Evolutionary conservation across 805 yeast genomes (phyloP).

Genomic region (Candida chauliodis): DNA sequence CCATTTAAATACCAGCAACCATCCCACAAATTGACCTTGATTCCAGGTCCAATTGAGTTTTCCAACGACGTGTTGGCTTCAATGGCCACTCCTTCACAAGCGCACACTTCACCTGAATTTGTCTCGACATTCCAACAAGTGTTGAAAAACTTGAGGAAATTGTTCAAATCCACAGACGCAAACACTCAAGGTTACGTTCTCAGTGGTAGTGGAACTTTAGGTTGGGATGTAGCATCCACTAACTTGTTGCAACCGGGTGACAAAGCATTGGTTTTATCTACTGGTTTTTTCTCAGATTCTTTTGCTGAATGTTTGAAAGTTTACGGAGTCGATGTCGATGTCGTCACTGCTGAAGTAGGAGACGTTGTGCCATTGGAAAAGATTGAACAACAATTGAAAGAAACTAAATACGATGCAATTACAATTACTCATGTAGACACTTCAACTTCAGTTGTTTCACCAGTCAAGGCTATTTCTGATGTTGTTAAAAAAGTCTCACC

Average conservation of each 20-base stretch:
- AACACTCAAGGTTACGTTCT: constrained; percentile 74
- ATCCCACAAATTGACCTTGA: constrained; percentile 50
- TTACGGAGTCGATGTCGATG: constrained; percentile 75
- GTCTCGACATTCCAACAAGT: constrained; percentile 67
- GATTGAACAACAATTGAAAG: constrained; percentile 53
- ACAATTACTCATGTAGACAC: constrained; percentile 96
- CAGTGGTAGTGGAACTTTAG: constrained; percentile 90
- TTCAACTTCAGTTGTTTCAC: constrained; percentile 86
- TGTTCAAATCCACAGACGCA: constrained; percentile 67
- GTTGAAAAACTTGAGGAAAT: constrained; percentile 61
- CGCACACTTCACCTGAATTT: constrained; percentile 90
- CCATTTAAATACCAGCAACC: constrained; percentile 26
- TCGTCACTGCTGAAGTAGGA: constrained; percentile 70
- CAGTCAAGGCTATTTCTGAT: constrained; percentile 59
- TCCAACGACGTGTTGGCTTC: constrained; percentile 76
- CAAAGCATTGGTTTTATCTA: constrained; percentile 73
- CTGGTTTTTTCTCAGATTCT: constrained; percentile 82
- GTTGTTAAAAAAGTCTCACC: constrained; percentile 68
- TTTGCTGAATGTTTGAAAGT: constrained; percentile 55
- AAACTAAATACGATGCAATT: constrained; percentile 57
- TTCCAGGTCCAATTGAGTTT: constrained; percentile 87
- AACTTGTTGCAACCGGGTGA: constrained; percentile 67
- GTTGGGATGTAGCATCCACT: constrained; percentile 88
- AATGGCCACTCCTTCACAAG: constrained; percentile 76
- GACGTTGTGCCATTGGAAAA: constrained; percentile 55